Conservation (phyloP, 225 moss, liverwort and hornwort genomes). For the Polytrichum formosum region DNA sequence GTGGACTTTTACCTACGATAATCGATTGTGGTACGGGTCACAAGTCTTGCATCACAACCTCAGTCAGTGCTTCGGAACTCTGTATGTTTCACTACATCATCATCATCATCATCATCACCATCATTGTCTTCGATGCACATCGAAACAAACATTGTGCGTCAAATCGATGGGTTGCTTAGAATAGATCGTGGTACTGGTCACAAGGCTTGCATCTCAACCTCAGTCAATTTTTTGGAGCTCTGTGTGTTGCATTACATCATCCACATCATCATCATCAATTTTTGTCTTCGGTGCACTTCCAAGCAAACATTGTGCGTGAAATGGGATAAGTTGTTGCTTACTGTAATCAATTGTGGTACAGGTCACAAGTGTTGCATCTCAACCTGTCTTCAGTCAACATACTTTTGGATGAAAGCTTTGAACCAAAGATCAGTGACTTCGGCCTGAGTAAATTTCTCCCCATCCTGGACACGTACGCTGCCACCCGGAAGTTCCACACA, state of each 20-base stretch:
- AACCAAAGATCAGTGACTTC: slow-evolving; percentile 74
- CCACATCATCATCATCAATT: no score
- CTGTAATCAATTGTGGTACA: slow-evolving; percentile 7
- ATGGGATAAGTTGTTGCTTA: not conserved
- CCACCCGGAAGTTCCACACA: slow-evolving; percentile 60
- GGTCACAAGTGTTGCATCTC: slow-evolving; percentile 66
- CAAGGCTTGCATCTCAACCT: slow-evolving; percentile 69
- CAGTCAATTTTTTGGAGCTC: not conserved
- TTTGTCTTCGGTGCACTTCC: no score
- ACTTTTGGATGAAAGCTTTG: slow-evolving; percentile 74
- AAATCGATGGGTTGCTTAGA: not conserved
- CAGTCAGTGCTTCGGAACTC: no score
- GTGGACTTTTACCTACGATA: no score
- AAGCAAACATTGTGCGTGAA: no score
- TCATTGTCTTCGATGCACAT: no score
- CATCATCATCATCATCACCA: no score
- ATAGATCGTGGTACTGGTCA: slow-evolving; percentile 17
- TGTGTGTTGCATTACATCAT: no score
- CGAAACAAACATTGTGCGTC: no score
- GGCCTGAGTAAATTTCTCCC: slow-evolving; percentile 79
- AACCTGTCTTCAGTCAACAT: slow-evolving; percentile 70
- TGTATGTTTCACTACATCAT: no score
- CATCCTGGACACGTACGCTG: slow-evolving; percentile 60
- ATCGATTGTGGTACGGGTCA: no score
- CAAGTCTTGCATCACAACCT: no score